Base-by-base conservation (phyloP, 495 filamentous ascomycete genomes). In the Xeromyces bisporus region DNA sequence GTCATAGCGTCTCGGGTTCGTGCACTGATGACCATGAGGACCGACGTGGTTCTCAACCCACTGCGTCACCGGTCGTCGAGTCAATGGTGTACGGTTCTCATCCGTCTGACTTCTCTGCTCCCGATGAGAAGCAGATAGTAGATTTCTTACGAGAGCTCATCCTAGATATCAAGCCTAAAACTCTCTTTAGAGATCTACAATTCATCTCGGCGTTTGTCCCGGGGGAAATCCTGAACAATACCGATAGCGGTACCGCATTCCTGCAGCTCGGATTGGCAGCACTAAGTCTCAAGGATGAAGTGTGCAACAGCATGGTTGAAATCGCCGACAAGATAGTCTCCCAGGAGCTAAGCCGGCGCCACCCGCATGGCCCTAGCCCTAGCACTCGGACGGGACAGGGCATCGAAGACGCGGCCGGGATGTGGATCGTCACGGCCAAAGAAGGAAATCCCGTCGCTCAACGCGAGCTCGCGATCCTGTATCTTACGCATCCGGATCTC, bases 171-270 rank as follows among this genome's bases (percentile, higher is more conserved):
- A 77, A 89, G 26, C 87, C 89, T 0, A 81, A 78, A 53, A 87
- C 87, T 0, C 65, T 97, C 1, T 96, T 93, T 62, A 80, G 89
- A 16, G 89, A 97, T 47, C 58, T 97, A 6, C 89, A 97, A 46
- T 93, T 81, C 47, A 92, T 97, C 40, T 83, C 87, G 2, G 75
- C 89, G 0, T 93, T 97, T 45, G 77, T 94, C 15, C 80, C 89
- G 5, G 59, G 74, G 6, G 66, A 74, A 5, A 72, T 80, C 6
- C 66, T 97, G 8, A 85, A 89, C 57, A 79, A 80, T 39, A 87
- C 77, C 0, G 78, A 86, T 30, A 71, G 75, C 23, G 87, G 83
- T 20, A 93, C 87, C 39, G 84, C 89, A 0, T 97, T 96, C 52
- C 84, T 91, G 72, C 83, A 97, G 47, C 81, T 86, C 23, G 81